Evolutionary conservation across 169 alveolate species (phyloP).

Genomic region (Eimeria praecox): DNA sequence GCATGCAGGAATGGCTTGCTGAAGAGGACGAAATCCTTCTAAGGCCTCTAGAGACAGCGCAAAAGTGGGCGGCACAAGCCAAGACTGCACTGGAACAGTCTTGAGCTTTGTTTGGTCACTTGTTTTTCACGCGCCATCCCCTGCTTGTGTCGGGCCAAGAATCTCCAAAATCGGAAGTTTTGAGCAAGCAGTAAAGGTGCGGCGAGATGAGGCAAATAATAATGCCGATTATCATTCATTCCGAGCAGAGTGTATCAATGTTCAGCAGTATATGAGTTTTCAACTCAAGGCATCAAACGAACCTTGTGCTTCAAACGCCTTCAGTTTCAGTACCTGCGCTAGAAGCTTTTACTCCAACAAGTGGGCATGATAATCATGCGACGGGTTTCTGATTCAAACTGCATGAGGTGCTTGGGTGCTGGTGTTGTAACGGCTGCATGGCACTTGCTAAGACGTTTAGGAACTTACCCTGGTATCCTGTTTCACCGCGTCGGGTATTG

Average conservation of each 20-base stretch:
- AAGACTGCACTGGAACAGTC: not conserved
- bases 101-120: not conserved
- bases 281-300: not conserved
- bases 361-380: not conserved
- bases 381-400: not conserved
- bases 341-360: not conserved
- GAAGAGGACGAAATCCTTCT: not conserved
- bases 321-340: not conserved
- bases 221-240: not conserved
- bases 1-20: not conserved
- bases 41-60: not conserved
- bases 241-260: not conserved
- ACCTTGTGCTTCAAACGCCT: too few relatives aligned
- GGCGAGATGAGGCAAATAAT: not conserved
- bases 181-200: not conserved
- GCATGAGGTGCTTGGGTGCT: not conserved
- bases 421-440: not conserved
- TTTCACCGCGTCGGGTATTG: too few relatives aligned
- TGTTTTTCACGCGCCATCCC: not conserved
- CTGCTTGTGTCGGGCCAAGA: not conserved
- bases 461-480: not conserved
- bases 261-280: not conserved
- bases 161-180: not conserved
- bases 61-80: not conserved
- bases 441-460: not conserved